Percentiles rank a stretch among this genome's conserved stretches.
These are phyloP conservation scores for Rhynchospora breviuscula DNA, from an alignment of 176 grass and related monocot species.

Conservation along the genomic window DNA sequence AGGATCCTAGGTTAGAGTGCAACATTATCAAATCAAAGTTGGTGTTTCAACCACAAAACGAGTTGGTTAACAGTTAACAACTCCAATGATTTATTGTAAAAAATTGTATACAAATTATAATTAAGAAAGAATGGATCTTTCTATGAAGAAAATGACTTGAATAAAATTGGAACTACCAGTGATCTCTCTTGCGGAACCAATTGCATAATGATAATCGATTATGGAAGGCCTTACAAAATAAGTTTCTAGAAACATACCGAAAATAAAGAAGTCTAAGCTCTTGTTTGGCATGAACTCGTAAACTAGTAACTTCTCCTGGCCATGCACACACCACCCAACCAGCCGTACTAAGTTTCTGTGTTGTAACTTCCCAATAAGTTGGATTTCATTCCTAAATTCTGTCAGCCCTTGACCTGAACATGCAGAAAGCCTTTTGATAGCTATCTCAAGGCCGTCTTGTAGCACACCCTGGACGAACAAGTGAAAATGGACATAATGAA, in stretches of 20 bases:
- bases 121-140: too few species aligned
- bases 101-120: too few species aligned
- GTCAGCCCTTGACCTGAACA: conserved; percentile 11
- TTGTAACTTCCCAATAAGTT: conserved; percentile 13
- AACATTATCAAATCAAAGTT: too few species aligned
- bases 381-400: conserved; percentile 28
- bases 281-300: conserved; percentile 25
- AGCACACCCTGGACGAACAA: not conserved
- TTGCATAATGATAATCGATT: not conserved
- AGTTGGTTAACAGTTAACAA: too few species aligned
- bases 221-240: not conserved
- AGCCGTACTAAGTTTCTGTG: conserved; percentile 22
- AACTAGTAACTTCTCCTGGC: conserved; percentile 11
- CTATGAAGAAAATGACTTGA: too few species aligned
- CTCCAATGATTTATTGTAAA: too few species aligned
- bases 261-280: conserved; percentile 22
- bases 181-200: not conserved
- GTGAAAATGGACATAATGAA: not conserved
- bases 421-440: conserved; percentile 18
- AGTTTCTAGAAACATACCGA: not conserved
- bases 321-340: conserved; percentile 14
- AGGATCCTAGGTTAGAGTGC: too few species aligned
- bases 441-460: conserved; percentile 15
- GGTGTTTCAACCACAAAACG: too few species aligned
- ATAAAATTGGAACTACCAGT: too few species aligned